Evolutionary conservation across 208 protist species (phyloP), one percentile per base, ranked within the genome.

Genomic region (Wallacemonas sp.): DNA sequence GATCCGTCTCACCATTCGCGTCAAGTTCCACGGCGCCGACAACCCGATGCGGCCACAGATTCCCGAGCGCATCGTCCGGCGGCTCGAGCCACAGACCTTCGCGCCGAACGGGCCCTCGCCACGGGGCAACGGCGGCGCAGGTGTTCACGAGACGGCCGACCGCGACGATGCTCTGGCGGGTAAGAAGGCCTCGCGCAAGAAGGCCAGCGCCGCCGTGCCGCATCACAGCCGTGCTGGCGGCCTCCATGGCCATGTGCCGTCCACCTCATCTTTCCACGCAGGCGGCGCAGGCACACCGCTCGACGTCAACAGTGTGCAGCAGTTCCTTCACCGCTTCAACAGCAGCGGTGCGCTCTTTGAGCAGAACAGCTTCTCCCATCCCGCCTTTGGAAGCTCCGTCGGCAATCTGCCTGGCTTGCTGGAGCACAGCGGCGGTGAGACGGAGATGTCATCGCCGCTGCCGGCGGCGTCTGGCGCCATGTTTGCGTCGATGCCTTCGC

Each of bases 21-120:
- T 97, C 37, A 97, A 97, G 73, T 97, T 94, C 65, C 84, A 93
- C 66, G 85, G 84, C 10, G 83, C 88, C 2, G 83, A 93, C 41
- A 97, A 97, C 69, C 91, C 91, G 13, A 68, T 94, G 50, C 81
- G 78, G 24, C 91, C 91, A 38, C 66, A 71, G 27, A 62, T 97
- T 33, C 87, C 91, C 1, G 74, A 71, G 60, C 77, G 91, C 15
- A 83, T 83, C 52, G 80, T 89, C 3, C 78, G 64, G 10, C 68
- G 70, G 1, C 46, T 85, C 36, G 60, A 17, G 5, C 30, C 42
- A 3, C 6, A 38, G 36, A 48, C 9, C 22, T 36, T 30, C n/a
- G n/a, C n/a, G n/a, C n/a, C n/a, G n/a, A n/a, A n/a, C n/a, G n/a
- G n/a, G n/a, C n/a, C 17, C 34, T 32, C 46, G 50, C 42, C 42